Conservation (phyloP, 331 rosid genomes). For the Malus hybrid region DNA sequence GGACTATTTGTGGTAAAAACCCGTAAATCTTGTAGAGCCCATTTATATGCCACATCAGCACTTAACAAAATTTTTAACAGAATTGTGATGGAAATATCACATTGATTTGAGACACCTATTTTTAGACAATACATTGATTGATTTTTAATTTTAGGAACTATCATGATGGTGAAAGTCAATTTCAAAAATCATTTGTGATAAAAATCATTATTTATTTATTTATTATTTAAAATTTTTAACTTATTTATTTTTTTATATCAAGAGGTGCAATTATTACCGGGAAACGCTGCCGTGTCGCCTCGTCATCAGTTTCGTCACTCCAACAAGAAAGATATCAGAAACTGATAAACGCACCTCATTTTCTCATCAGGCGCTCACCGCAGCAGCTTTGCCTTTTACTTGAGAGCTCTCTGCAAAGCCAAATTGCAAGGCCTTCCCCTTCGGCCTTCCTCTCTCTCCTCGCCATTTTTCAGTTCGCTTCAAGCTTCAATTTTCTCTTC, state of each 20-base stretch:
- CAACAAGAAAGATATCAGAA: background rate
- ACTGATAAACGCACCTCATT: background rate
- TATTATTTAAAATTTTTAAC: no score
- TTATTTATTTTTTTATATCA: no score
- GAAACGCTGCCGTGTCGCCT: conserved; percentile 22
- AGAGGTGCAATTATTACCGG: background rate
- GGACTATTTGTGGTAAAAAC: no score
- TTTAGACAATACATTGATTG: no score
- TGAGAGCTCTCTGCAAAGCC: background rate
- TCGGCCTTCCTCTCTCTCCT: background rate
- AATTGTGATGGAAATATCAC: accelerated
- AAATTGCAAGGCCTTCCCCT: background rate
- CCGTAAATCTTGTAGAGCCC: accelerated
- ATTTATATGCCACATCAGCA: no score
- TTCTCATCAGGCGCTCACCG: background rate
- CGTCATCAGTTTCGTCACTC: conserved; percentile 3
- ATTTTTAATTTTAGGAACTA: no score
- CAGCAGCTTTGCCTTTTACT: background rate
- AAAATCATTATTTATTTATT: no score
- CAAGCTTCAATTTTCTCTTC: background rate
- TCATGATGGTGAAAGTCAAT: accelerated
- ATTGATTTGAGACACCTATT: no score
- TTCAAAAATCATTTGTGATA: no score
- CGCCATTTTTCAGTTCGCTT: background rate
- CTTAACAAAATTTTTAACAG: no score